phyloP scores from a whole-genome alignment of 2,329 filamentous ascomycete species.

The Fusarium sp. region DNA sequence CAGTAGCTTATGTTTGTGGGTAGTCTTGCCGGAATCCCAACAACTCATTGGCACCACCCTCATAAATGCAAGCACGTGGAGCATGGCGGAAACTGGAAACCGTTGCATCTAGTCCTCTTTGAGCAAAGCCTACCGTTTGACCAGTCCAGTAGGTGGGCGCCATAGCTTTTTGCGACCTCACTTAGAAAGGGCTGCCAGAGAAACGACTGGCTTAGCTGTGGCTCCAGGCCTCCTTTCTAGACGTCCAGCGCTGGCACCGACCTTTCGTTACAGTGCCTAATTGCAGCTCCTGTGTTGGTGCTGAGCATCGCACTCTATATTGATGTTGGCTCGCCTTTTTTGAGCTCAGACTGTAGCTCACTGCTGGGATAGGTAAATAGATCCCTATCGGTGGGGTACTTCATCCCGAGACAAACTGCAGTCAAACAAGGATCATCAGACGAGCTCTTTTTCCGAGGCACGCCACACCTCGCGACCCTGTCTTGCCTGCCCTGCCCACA shows the following conservation, averaged over 20 bases:
- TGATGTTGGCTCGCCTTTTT: conserved; percentile 6
- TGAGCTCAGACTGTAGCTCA: conserved; percentile 21
- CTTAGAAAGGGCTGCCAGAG: conserved; percentile 13
- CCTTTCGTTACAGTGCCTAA: conserved; percentile 6
- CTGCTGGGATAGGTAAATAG: conserved; percentile 13
- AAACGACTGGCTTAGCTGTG: conserved; percentile 37
- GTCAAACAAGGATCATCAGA: conserved; percentile 46
- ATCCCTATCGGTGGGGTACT: conserved; percentile 25
- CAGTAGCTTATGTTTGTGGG: conserved; percentile 9
- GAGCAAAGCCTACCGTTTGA: conserved; percentile 41
- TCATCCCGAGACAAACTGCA: conserved; percentile 37
- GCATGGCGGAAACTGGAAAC: conserved; percentile 42
- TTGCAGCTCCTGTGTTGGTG: conserved; percentile 9
- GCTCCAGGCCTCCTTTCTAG: conserved; percentile 20
- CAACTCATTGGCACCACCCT: conserved; percentile 34
- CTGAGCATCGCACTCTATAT: background rate
- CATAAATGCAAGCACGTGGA: conserved; percentile 41
- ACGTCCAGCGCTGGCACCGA: background rate
- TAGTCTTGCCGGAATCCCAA: conserved; percentile 22
- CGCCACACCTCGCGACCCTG: conserved; percentile 46
- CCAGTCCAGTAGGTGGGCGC: conserved; percentile 6
- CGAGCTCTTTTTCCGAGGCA: conserved; percentile 45
- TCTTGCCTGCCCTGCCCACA: conserved; percentile 31
- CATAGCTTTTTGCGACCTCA: conserved; percentile 9
- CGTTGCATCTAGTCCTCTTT: conserved; percentile 41